phyloP scores from a whole-genome alignment of 768 basidiomycete species.

The Psilocybe cubensis region DNA sequence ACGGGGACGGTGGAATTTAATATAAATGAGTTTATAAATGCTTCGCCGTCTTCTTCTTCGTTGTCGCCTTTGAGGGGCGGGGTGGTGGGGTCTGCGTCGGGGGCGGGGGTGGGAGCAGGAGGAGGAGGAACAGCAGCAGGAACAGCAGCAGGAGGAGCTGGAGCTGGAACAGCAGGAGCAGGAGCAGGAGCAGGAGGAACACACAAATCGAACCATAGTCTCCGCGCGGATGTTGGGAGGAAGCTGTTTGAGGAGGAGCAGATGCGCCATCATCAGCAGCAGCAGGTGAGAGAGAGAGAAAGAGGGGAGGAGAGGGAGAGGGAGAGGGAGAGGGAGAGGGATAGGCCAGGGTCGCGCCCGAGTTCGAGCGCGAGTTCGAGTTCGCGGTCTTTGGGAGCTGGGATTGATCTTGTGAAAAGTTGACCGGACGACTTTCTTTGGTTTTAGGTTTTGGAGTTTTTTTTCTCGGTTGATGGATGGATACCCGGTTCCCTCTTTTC shows the following conservation, averaged over 20 bases:
- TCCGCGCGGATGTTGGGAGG: conserved; percentile 66
- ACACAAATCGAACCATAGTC: conserved; percentile 48
- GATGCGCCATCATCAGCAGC: conserved; percentile 42
- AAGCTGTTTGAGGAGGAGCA: conserved; percentile 76
- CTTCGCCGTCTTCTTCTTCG: conserved; percentile 68
- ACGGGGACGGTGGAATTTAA: conserved; percentile 53
- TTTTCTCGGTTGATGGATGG: not conserved
- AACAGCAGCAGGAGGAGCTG: too few relatives aligned
- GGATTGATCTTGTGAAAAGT: conserved; percentile 49
- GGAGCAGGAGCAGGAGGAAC: conserved; percentile 19
- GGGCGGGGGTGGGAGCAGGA: too few relatives aligned
- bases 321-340: too few relatives aligned
- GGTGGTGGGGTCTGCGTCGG: too few relatives aligned
- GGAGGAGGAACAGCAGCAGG: too few relatives aligned
- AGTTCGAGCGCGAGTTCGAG: too few relatives aligned
- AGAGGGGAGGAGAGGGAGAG: conserved; percentile 33
- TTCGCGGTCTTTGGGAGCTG: conserved; percentile 41
- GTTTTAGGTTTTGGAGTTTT: too few relatives aligned
- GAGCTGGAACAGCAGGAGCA: conserved; percentile 33
- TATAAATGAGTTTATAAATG: conserved; percentile 73
- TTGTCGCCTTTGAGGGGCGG: too few relatives aligned
- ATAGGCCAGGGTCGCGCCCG: too few relatives aligned
- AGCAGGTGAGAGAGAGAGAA: conserved; percentile 19
- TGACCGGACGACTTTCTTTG: conserved; percentile 19
- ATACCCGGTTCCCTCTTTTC: too few relatives aligned